Base-by-base conservation (phyloP, 2,329 filamentous ascomycete species). In the Trichoderma aggressivum region DNA sequence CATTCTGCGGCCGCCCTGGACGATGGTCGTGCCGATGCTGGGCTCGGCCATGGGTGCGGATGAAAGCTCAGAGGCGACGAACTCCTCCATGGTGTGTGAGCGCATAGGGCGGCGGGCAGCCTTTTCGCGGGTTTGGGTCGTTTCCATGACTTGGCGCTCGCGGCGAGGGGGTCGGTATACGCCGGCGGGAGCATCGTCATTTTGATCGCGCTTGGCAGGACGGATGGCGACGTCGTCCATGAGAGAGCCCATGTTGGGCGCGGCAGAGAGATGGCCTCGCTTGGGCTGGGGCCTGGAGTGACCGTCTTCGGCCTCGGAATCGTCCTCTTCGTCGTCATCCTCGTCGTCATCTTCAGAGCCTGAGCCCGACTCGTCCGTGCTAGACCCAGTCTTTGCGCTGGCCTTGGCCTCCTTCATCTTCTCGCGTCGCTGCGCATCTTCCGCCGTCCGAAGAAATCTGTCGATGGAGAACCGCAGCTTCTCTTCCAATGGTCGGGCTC, bases 391-490 rank as follows among this genome's bases (percentile, higher is more conserved):
- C 32, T 76, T 70, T 34, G 71, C 75, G 50, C 75, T 79, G 60
- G 50, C 66, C 71, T 76, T 82, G 76, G 32, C 71, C 6, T 75
- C 77, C 11, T 80, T 81, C 2, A 79, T 78, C 58, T 82, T 82
- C 4, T 80, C 81, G 77, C 82, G 63, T 77, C 81, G 84, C 73
- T 90, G 87, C 5, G 89, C 87, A 75, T 95, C 91, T 73, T 97
- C 92, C 43, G 94, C 94, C 0, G 94, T 93, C 74, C 94, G 92
- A 24, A 99, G 86, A 30, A 98, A 94, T 79, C 97, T 96, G 81
- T 98, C 95, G 77, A 99, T 94, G 79, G 98, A 94, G 82, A 98
- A 99, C 75, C 94, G 95, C 73, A 99, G 83, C 76, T 94, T 92
- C 75, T 92, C 91, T 82, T 99, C 97, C 18, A 98, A 83, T 0